Evolutionary conservation across 352 stramenopile species (phyloP).

Genomic region (Globisporangium sylvaticum): DNA sequence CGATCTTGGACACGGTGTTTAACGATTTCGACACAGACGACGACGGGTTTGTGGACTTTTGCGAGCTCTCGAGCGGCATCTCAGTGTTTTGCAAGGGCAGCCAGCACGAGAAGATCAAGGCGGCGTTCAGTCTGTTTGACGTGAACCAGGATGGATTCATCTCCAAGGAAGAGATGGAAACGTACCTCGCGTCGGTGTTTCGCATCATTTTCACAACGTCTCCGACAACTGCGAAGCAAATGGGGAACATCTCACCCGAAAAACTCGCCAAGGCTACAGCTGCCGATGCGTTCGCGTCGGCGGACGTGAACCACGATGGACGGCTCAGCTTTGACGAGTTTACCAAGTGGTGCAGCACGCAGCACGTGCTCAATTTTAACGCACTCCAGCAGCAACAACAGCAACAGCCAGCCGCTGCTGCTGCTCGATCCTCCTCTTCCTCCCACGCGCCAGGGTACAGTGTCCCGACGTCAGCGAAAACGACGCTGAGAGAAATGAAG

Average conservation of each 20-base stretch:
- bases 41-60: conserved; percentile 85
- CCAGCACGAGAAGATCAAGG: conserved; percentile 77
- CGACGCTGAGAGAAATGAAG: conserved; percentile 70
- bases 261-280: conserved; percentile 70
- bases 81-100: conserved; percentile 77
- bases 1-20: conserved; percentile 68
- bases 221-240: conserved; percentile 32
- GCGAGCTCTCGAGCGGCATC: conserved; percentile 78
- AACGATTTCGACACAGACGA: conserved; percentile 70
- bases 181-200: conserved; percentile 82
- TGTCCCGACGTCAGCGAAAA: conserved; percentile 14
- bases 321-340: conserved; percentile 82
- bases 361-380: conserved; percentile 21
- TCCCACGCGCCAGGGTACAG: conserved; percentile 6
- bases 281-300: conserved; percentile 54
- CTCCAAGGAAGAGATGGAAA: conserved; percentile 79
- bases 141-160: conserved; percentile 87
- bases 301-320: conserved; percentile 62
- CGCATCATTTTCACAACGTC: conserved; percentile 77
- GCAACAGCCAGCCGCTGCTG: neutral
- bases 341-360: conserved; percentile 72
- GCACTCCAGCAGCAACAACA: conserved; percentile 19
- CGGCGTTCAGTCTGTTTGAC: conserved; percentile 85
- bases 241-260: conserved; percentile 55
- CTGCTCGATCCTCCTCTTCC: neutral